These are phyloP conservation scores for Lagenaria siceraria DNA, from an alignment of 306 rosid species.

Conservation along the genomic window DNA sequence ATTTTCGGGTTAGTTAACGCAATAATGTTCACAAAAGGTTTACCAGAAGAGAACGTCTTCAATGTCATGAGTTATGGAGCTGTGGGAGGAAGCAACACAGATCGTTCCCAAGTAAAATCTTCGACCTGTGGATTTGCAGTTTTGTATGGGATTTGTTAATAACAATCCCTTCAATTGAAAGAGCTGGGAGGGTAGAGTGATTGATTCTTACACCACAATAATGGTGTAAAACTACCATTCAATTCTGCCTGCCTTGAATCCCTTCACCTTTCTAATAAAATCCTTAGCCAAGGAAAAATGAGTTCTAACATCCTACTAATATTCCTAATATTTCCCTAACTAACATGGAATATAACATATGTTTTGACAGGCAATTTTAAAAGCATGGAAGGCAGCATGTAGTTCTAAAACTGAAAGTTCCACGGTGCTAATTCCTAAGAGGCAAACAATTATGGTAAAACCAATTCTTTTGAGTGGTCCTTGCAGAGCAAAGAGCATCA, in stretches of 20 bases:
- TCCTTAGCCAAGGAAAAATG: background rate
- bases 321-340: background rate
- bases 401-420: conserved; percentile 10
- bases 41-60: background rate
- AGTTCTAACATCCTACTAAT: background rate
- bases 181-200: background rate
- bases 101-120: conserved; percentile 14
- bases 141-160: background rate
- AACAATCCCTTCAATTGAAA: background rate
- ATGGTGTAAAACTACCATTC: no score
- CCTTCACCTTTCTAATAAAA: no score
- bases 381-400: conserved; percentile 26
- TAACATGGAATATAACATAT: background rate
- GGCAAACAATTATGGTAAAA: conserved; percentile 10
- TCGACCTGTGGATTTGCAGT: background rate
- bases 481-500: conserved; percentile 21
- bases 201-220: background rate
- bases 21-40: background rate
- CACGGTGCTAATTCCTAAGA: conserved; percentile 14
- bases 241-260: no score
- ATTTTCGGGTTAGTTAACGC: background rate
- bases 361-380: conserved; percentile 13
- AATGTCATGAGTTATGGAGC: conserved; percentile 26
- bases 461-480: conserved; percentile 23
- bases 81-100: conserved; percentile 9